These are phyloP conservation scores for Daldinia sp. DNA, from an alignment of 2,329 filamentous ascomycete species.

Conservation along the genomic window DNA sequence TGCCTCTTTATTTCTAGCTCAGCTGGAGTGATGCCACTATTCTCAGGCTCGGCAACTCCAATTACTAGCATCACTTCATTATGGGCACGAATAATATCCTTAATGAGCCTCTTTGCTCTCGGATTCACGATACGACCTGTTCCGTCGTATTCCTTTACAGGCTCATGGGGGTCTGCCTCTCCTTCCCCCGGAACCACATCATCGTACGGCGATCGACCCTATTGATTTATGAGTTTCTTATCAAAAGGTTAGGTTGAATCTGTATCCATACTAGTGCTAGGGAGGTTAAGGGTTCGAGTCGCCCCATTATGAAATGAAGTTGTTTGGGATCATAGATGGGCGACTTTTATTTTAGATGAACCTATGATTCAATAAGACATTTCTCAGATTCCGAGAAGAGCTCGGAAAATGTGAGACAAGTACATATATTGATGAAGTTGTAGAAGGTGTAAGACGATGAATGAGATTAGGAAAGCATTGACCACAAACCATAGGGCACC, in stretches of 20 bases:
- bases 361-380: not conserved
- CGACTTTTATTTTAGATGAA: not conserved
- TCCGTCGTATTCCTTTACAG: slow-evolving; percentile 65
- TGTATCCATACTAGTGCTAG: slow-evolving; percentile 63
- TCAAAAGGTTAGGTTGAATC: not conserved
- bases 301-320: slow-evolving; percentile 59
- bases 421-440: slow-evolving; percentile 1
- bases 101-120: slow-evolving; percentile 66
- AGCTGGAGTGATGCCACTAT: slow-evolving; percentile 56
- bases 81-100: slow-evolving; percentile 69
- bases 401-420: not conserved
- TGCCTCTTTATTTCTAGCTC: slow-evolving; percentile 55
- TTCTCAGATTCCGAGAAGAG: not conserved
- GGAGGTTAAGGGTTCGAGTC: slow-evolving; percentile 68
- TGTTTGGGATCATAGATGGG: slow-evolving; percentile 26
- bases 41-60: slow-evolving; percentile 70
- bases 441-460: not conserved
- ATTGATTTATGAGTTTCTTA: slow-evolving; percentile 12
- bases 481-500: not conserved
- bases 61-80: slow-evolving; percentile 74
- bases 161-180: slow-evolving; percentile 56
- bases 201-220: slow-evolving; percentile 72
- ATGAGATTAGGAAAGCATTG: slow-evolving; percentile 7
- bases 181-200: slow-evolving; percentile 66
- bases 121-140: slow-evolving; percentile 68